Conservation (phyloP, 2,329 filamentous ascomycete genomes). For the Cladosporium sphaerospermum region DNA sequence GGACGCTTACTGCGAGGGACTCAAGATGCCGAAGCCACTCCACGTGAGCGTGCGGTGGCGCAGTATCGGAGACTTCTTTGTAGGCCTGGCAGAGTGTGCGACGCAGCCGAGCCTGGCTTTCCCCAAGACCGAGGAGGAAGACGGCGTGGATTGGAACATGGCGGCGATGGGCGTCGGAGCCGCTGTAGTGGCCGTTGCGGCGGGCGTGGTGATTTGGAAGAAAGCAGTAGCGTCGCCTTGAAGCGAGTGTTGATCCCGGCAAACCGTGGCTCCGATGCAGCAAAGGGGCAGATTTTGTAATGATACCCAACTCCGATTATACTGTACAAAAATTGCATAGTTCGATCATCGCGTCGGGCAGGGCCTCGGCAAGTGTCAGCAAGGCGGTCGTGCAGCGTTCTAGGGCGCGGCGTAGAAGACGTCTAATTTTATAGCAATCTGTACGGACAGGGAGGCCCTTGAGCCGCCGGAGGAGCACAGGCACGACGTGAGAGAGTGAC, state of each 20-base stretch:
- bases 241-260: neutral
- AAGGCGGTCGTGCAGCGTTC: no score
- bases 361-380: no score
- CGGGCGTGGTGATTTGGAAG: slow-evolving; percentile 11
- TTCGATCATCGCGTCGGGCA: no score
- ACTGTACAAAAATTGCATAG: no score
- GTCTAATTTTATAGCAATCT: no score
- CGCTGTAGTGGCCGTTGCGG: slow-evolving; percentile 10
- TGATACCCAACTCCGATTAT: neutral
- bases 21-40: slow-evolving; percentile 84
- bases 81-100: slow-evolving; percentile 81
- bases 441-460: no score
- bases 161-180: slow-evolving; percentile 7
- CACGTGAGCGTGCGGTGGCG: slow-evolving; percentile 95
- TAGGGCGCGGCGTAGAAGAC: no score
- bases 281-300: neutral
- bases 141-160: slow-evolving; percentile 24
- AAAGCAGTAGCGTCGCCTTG: slow-evolving; percentile 5
- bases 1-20: slow-evolving; percentile 76
- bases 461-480: no score
- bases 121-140: slow-evolving; percentile 81
- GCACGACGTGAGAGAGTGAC: no score
- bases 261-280: neutral
- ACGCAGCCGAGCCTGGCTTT: slow-evolving; percentile 85
- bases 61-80: slow-evolving; percentile 90